These are phyloP conservation scores for Trypanosoma avium DNA, from an alignment of 208 protist species.

Conservation along the genomic window DNA sequence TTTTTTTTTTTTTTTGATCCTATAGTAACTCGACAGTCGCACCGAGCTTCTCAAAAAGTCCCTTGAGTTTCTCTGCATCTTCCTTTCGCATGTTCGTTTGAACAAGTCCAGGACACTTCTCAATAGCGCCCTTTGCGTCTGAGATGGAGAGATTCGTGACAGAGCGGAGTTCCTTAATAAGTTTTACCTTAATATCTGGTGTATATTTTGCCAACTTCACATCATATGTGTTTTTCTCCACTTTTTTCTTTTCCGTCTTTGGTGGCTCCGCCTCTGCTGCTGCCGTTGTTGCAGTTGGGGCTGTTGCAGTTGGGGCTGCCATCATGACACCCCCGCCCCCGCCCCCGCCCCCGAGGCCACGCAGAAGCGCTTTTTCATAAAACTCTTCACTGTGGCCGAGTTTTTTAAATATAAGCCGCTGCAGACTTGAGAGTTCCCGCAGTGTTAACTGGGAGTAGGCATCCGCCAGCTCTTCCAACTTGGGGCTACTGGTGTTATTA, in stretches of 20 bases:
- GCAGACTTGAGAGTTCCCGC: slow-evolving; percentile 83
- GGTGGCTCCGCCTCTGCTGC: slow-evolving; percentile 39
- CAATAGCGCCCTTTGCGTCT: slow-evolving; percentile 88
- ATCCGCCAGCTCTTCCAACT: slow-evolving; percentile 73
- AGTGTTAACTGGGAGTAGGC: slow-evolving; percentile 87
- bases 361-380: slow-evolving; percentile 89
- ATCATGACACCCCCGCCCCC: slow-evolving; percentile 48
- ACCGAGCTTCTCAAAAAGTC: slow-evolving; percentile 85
- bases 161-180: slow-evolving; percentile 90
- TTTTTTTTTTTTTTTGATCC: too few relatives aligned
- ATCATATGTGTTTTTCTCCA: slow-evolving; percentile 87
- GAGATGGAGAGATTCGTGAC: slow-evolving; percentile 85
- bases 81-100: slow-evolving; percentile 84
- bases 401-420: slow-evolving; percentile 91
- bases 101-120: slow-evolving; percentile 90
- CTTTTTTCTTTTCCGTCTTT: slow-evolving; percentile 90
- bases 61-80: slow-evolving; percentile 90
- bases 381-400: slow-evolving; percentile 89
- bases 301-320: slow-evolving; percentile 24
- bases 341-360: slow-evolving; percentile 71
- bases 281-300: slow-evolving; percentile 34
- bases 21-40: slow-evolving; percentile 87
- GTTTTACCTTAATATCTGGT: slow-evolving; percentile 88
- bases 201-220: slow-evolving; percentile 87
- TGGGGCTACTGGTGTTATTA: slow-evolving; percentile 25